Evolutionary conservation across 2,329 filamentous ascomycete species (phyloP), one percentile per base, ranked within the genome.

Genomic region (Aspergillus phoenicis): DNA sequence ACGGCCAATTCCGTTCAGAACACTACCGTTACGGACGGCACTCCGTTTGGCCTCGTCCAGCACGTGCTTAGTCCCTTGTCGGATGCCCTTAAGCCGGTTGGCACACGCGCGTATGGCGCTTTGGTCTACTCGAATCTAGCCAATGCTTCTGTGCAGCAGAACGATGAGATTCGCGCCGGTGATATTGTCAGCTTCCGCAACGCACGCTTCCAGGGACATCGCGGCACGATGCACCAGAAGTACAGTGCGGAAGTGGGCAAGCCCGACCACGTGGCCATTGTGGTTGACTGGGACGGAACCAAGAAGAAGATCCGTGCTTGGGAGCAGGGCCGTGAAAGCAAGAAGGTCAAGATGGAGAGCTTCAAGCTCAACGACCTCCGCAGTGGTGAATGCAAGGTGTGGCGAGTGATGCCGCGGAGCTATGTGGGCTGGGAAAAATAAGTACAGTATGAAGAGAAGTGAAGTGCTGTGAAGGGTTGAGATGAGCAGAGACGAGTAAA

Each of bases 231-330:
- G 90, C 93, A 98, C 74, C 90, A 91, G 66, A 98, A 97, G 76
- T 99, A 99, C 76, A 89, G 84, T 52, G 82, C 87, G 56, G 95
- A 99, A 68, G 91, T 97, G 1, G 93, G 93, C 66, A 95, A 91
- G 74, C 91, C 86, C 8, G 85, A 94, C 65, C 95, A 99, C 71
- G 94, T 98, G 0, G 95, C 86, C 2, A 81, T 99, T 2, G 94
- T 99, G 4, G 86, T 92, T 8, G 95, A 99, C 75, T 99, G 95
- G 95, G 95, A 99, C 75, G 95, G 95, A 3, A 96, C 92, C 43
- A 97, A 97, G 85, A 97, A 97, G 84, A 97, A 98, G 83, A 89
- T 99, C 26, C 83, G 93, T 28, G 93, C 89, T 1, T 98, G 92
- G 91, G 95, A 98, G 77, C 95, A 99, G 75, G 94, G 94, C 0